Evolutionary conservation across 257 asterid genomes (phyloP).

Genomic region (Schizonepeta tenuifolia): DNA sequence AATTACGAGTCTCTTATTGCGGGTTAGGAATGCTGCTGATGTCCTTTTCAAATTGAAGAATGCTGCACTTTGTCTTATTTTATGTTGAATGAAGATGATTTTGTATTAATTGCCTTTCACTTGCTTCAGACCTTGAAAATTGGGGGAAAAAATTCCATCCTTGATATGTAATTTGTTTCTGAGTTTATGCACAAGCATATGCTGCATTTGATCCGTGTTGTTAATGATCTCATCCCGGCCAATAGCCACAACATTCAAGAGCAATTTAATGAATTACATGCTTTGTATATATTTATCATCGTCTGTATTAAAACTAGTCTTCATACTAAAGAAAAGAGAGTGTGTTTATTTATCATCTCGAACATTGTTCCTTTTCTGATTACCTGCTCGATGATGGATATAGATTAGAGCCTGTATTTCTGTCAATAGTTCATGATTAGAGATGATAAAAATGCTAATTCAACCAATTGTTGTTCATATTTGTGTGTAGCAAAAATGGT

Average conservation of each 20-base stretch:
- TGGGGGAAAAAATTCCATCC: neutral
- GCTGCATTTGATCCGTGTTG: neutral
- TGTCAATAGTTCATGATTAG: neutral
- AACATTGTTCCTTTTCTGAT: neutral
- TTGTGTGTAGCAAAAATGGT: constrained; percentile 61
- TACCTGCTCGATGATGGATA: neutral
- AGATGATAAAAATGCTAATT: neutral
- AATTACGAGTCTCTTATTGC: neutral
- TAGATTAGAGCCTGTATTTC: neutral
- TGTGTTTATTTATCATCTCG: neutral
- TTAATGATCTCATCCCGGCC: neutral
- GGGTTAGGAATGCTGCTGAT: neutral
- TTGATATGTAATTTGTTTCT: neutral
- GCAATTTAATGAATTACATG: neutral
- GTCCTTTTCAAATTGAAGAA: neutral
- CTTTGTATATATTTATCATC: neutral
- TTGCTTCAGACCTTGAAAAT: constrained; percentile 14
- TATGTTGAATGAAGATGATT: neutral
- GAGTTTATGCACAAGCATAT: constrained; percentile 3
- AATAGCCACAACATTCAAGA: neutral
- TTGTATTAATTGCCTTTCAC: neutral
- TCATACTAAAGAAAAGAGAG: neutral
- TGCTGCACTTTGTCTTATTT: constrained; percentile 3
- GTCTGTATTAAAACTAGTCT: neutral
- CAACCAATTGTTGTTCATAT: neutral